phyloP scores from a whole-genome alignment of 192 early-diverging fungal species.

The Chytriomyces hyalinus region DNA sequence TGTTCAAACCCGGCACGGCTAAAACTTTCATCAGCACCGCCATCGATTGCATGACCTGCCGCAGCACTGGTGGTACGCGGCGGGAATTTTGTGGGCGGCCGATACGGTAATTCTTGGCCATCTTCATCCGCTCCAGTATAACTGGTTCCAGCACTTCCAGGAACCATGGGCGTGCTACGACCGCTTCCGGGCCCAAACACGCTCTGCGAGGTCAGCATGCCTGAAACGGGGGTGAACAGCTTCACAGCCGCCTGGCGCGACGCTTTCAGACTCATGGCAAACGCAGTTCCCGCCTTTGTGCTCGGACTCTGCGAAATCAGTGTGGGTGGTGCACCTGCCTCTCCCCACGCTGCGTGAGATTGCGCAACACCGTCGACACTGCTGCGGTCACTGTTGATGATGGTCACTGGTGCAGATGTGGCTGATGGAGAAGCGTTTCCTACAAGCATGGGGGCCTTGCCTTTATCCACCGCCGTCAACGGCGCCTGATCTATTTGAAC shows the following conservation, averaged over 20 bases:
- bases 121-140: neutral
- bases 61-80: neutral
- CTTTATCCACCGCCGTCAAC: too few species aligned
- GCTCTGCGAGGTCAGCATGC: conserved; percentile 12
- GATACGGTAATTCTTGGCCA: neutral
- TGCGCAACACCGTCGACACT: neutral
- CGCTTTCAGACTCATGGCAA: conserved; percentile 10
- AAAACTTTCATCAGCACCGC: neutral
- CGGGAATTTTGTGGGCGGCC: neutral
- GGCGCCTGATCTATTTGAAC: too few species aligned
- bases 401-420: neutral
- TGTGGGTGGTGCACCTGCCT: conserved; percentile 19
- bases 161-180: conserved; percentile 9
- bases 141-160: neutral
- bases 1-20: neutral
- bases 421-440: conserved; percentile 1
- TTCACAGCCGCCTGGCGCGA: conserved; percentile 27
- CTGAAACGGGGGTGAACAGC: conserved; percentile 18
- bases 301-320: neutral
- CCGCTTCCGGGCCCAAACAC: conserved; percentile 17
- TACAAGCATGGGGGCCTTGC: too few species aligned
- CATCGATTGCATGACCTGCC: neutral
- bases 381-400: neutral
- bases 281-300: conserved; percentile 9
- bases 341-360: neutral